These are phyloP conservation scores for Protostelium mycophagum DNA, from an alignment of 78 protist genomes.

Conservation along the genomic window DNA sequence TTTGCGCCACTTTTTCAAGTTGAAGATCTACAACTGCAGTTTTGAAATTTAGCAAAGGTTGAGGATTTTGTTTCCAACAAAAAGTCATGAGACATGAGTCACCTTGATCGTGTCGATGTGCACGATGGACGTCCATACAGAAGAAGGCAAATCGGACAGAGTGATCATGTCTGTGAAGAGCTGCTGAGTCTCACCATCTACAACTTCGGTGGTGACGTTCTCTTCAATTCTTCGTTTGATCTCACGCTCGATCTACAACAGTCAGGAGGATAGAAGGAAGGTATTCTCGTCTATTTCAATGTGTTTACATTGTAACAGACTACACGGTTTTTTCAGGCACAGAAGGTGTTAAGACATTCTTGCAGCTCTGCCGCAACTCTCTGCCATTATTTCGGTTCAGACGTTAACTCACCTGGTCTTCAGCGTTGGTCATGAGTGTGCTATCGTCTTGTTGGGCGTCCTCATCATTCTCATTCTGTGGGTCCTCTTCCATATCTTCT, in stretches of 20 bases:
- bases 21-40: no score
- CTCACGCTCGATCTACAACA: neutral
- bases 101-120: neutral
- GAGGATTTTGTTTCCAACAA: no score
- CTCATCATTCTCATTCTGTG: neutral
- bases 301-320: no score
- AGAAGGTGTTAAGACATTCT: no score
- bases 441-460: conserved; percentile 4
- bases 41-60: no score
- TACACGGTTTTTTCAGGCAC: no score
- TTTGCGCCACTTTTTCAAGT: no score
- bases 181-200: neutral
- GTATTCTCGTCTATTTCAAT: no score
- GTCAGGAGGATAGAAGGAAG: no score
- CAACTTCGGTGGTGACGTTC: neutral
- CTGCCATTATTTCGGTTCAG: neutral
- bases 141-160: neutral
- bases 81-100: neutral
- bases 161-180: neutral
- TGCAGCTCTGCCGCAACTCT: neutral
- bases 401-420: neutral
- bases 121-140: neutral
- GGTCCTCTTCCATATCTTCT: conserved; percentile 2
- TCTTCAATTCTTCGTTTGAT: neutral
- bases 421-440: neutral